phyloP scores from a whole-genome alignment of 257 asterid genomes.

The Anisodus acutangulus region DNA sequence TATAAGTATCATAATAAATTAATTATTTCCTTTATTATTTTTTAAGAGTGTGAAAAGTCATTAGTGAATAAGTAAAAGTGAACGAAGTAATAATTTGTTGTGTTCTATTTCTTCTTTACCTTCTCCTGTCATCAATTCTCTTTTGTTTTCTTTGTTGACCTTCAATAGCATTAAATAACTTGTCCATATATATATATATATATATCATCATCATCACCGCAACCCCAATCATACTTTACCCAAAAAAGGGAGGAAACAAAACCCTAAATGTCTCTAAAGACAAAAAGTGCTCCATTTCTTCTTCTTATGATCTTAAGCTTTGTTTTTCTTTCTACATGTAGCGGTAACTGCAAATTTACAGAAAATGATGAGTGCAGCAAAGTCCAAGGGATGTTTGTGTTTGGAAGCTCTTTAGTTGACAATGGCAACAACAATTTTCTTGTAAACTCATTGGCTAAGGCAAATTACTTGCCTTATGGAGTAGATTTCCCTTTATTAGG shows the following conservation, averaged over 20 bases:
- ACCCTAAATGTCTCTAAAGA: not conserved
- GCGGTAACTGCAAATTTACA: not conserved
- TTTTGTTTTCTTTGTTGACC: not conserved
- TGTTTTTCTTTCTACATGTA: not conserved
- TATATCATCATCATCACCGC: not conserved
- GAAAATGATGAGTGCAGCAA: constrained; percentile 25
- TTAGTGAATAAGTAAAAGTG: no score
- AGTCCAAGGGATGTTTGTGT: constrained; percentile 71
- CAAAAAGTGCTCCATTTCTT: not conserved
- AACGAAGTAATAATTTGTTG: no score
- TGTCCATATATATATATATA: not conserved
- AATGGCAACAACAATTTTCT: constrained; percentile 81
- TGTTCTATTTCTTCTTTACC: not conserved
- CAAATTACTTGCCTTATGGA: constrained; percentile 71
- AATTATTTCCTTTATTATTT: no score
- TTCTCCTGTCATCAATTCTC: not conserved
- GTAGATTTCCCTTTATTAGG: constrained; percentile 58
- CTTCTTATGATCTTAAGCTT: not conserved
- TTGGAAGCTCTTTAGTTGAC: constrained; percentile 85
- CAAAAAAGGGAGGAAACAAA: not conserved
- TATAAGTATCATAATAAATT: no score
- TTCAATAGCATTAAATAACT: not conserved
- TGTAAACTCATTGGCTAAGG: constrained; percentile 57
- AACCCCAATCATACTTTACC: not conserved
- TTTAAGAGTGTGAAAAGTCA: no score